Evolutionary conservation across 176 grass and related monocot species (phyloP).

Genomic region (Lolium perenne): DNA sequence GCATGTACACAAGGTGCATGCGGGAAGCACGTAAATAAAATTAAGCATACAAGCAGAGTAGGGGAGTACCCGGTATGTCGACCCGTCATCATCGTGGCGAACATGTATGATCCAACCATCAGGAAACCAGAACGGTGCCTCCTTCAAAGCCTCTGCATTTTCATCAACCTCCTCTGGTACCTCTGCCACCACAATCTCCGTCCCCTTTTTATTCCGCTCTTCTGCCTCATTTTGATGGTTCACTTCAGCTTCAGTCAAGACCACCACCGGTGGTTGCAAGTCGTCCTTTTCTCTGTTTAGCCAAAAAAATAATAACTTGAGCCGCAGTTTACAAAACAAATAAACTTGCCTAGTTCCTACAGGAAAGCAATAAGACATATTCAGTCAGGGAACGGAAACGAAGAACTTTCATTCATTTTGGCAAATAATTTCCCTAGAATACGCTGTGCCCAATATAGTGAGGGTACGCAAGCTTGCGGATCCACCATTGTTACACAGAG

Average conservation of each 20-base stretch:
- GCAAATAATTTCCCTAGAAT: background rate
- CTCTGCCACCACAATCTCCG: background rate
- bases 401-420: background rate
- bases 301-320: slow-evolving; percentile 31
- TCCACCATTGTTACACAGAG: background rate
- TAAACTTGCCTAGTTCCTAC: background rate
- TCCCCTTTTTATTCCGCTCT: slow-evolving; percentile 6
- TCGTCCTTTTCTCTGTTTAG: slow-evolving; percentile 23
- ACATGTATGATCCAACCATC: slow-evolving; percentile 74
- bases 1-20: background rate
- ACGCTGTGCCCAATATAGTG: background rate
- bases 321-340: too few relatives aligned
- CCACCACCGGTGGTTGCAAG: background rate
- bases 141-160: background rate
- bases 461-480: background rate
- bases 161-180: slow-evolving; percentile 29
- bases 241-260: background rate
- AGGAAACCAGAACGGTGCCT: slow-evolving; percentile 60
- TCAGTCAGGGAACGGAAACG: background rate
- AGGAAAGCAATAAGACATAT: background rate
- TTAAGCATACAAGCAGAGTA: background rate
- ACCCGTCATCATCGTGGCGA: slow-evolving; percentile 24
- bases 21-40: background rate
- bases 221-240: background rate
- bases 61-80: slow-evolving; percentile 47